phyloP scores from a whole-genome alignment of 306 rosid species.

The cucumber (Cucumis sativus) region Cucumber_9930_V3 NC_026658.2:19977501-19978000 shows the following conservation, averaged over 20 bases:
- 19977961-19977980: constrained; percentile 8
- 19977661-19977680: background rate
- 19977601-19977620: background rate
- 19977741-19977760: constrained; percentile 8
- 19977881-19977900: constrained; percentile 7
- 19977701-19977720: background rate
- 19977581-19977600: background rate
- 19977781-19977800: background rate
- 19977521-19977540: background rate
- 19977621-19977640: background rate
- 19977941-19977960: constrained; percentile 6
- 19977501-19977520: background rate
- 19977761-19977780: background rate
- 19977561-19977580: background rate
- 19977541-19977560: background rate
- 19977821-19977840: background rate
- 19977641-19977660: background rate
- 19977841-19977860: background rate
- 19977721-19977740: constrained; percentile 9
- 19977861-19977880: background rate
- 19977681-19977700: constrained; percentile 3
- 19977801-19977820: background rate
- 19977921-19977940: constrained; percentile 6
- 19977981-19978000: constrained; percentile 7
- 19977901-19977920: constrained; percentile 11